These are phyloP conservation scores for Proliferodiscus dingleyae DNA, from an alignment of 2,329 filamentous ascomycete genomes.

Conservation along the genomic window DNA sequence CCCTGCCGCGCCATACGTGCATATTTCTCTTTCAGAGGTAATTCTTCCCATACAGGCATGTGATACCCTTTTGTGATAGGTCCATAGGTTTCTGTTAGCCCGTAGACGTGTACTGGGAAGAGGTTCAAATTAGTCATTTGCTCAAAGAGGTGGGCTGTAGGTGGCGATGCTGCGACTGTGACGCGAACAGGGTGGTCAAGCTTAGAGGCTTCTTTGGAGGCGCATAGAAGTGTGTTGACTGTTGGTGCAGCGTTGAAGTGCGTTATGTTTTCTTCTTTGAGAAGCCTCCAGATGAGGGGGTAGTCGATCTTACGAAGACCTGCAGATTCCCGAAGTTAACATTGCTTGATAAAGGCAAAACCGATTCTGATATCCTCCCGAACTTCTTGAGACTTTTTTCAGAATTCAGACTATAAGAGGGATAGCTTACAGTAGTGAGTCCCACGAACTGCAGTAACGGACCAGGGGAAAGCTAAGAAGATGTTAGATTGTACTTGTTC, in stretches of 20 bases:
- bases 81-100: constrained; percentile 83
- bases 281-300: constrained; percentile 79
- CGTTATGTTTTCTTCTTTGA: constrained; percentile 82
- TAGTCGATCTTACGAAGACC: constrained; percentile 93
- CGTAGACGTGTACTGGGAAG: constrained; percentile 89
- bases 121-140: constrained; percentile 81
- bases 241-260: constrained; percentile 97
- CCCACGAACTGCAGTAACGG: constrained; percentile 87
- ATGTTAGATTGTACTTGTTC: constrained; percentile 15
- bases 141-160: constrained; percentile 84
- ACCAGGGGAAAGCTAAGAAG: constrained; percentile 75
- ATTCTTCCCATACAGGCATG: constrained; percentile 75
- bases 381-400: too few species aligned
- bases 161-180: constrained; percentile 88
- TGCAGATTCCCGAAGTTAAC: too few species aligned
- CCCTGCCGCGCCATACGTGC: constrained; percentile 89
- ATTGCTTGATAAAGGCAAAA: too few species aligned
- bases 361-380: too few species aligned
- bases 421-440: constrained; percentile 97
- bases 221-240: constrained; percentile 89
- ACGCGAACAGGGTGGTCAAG: constrained; percentile 72
- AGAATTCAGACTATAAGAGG: too few species aligned
- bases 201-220: constrained; percentile 65
- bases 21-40: constrained; percentile 74
- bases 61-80: constrained; percentile 93